These are phyloP conservation scores for Clavispora vitiphila DNA, from an alignment of 805 yeast genomes.

Conservation along the genomic window DNA sequence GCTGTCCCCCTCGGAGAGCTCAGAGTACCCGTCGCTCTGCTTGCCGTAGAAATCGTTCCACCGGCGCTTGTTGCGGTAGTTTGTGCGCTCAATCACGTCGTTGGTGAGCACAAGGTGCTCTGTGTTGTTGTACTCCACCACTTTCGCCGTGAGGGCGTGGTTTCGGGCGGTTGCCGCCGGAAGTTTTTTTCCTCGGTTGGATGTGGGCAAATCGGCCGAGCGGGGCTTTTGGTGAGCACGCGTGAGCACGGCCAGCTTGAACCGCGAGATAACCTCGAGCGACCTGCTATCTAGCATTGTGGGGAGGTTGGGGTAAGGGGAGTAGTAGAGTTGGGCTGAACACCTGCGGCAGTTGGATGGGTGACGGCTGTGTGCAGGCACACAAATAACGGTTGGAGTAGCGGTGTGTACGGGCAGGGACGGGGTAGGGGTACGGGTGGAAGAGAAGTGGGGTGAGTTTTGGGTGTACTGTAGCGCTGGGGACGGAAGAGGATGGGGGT, in stretches of 20 bases:
- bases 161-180: conserved; percentile 11
- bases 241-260: conserved; percentile 33
- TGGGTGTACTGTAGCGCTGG: too few species aligned
- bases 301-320: not conserved
- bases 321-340: too few species aligned
- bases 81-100: conserved; percentile 26
- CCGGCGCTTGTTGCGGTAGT: conserved; percentile 27
- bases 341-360: too few species aligned
- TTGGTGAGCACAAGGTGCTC: conserved; percentile 34
- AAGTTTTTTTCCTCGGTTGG: conserved; percentile 32
- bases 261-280: conserved; percentile 32
- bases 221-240: conserved; percentile 6
- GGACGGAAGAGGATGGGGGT: too few species aligned
- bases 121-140: conserved; percentile 35
- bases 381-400: too few species aligned
- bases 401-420: too few species aligned
- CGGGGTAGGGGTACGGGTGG: too few species aligned
- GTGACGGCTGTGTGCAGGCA: not conserved
- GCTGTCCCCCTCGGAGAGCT: not conserved
- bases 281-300: conserved; percentile 35
- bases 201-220: conserved; percentile 8
- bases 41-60: conserved; percentile 27
- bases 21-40: not conserved
- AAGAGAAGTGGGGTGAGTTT: too few species aligned
- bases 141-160: conserved; percentile 25